Evolutionary conservation across 129 eudicot genomes (phyloP).

Genomic region (Lonicera japonica): DNA sequence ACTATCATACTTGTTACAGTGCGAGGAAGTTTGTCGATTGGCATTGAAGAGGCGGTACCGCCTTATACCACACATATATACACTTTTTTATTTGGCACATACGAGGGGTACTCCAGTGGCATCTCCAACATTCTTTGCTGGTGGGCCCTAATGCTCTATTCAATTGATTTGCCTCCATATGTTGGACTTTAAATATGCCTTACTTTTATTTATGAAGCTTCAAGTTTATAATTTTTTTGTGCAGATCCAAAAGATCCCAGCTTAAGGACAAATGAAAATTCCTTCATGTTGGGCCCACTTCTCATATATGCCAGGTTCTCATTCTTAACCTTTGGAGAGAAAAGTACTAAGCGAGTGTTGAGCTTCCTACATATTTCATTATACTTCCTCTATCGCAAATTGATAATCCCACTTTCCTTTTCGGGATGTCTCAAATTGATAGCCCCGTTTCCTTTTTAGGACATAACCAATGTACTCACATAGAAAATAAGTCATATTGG

Average conservation of each 20-base stretch:
- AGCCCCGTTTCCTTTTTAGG: no score
- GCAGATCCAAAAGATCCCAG: slow-evolving; percentile 62
- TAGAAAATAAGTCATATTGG: no score
- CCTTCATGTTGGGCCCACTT: slow-evolving; percentile 86
- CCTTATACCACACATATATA: slow-evolving; percentile 80
- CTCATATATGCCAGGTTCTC: slow-evolving; percentile 79
- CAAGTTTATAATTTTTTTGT: slow-evolving; percentile 10
- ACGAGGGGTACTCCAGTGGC: slow-evolving; percentile 82
- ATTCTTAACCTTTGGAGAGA: slow-evolving; percentile 4
- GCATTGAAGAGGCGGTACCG: slow-evolving; percentile 92
- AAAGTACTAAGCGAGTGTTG: no score
- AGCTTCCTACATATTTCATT: no score
- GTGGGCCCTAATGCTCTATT: slow-evolving; percentile 27
- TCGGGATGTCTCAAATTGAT: no score
- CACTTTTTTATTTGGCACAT: slow-evolving; percentile 86
- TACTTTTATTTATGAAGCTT: background rate
- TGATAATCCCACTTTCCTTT: no score
- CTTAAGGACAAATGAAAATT: slow-evolving; percentile 56
- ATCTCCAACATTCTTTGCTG: slow-evolving; percentile 73
- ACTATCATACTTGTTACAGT: slow-evolving; percentile 27
- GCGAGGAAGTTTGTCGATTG: slow-evolving; percentile 88
- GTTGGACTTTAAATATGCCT: background rate
- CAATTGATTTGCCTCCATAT: background rate
- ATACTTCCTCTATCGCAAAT: no score
- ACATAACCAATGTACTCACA: no score